A percentile compares a stretch with the other conserved stretches of the same genome.
Conservation (phyloP, 192 early-diverging fungal genomes). For the Backusella liffmaniae region DNA sequence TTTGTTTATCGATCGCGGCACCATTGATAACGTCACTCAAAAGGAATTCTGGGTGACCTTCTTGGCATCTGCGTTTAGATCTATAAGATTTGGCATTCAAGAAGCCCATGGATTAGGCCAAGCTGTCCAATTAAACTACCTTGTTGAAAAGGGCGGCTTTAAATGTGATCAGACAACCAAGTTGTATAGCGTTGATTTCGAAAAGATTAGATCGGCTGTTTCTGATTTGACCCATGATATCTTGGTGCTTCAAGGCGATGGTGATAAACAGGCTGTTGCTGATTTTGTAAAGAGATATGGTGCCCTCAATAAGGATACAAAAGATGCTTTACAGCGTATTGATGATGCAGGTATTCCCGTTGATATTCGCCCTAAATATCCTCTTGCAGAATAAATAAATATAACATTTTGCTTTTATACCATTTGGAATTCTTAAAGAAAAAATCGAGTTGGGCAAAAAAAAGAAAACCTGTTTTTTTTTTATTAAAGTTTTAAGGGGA, state of each 20-base stretch:
- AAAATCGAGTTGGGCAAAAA: not conserved
- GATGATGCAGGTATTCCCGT: slow-evolving; percentile 44
- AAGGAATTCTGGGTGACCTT: slow-evolving; percentile 71
- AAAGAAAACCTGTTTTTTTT: too few species aligned
- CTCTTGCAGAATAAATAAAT: slow-evolving; percentile 6
- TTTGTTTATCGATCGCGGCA: slow-evolving; percentile 57
- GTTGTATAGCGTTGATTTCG: slow-evolving; percentile 61
- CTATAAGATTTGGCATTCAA: slow-evolving; percentile 67
- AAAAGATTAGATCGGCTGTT: slow-evolving; percentile 55
- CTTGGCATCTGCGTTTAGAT: slow-evolving; percentile 69
- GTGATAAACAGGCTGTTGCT: slow-evolving; percentile 58
- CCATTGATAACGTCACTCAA: slow-evolving; percentile 55
- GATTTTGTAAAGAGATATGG: slow-evolving; percentile 60
- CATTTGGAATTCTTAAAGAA: not conserved
- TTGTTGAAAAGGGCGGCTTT: slow-evolving; percentile 68
- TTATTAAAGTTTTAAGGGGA: not conserved
- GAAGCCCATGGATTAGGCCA: slow-evolving; percentile 74
- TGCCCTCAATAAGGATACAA: slow-evolving; percentile 43
- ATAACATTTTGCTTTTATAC: not conserved
- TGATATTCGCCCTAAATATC: slow-evolving; percentile 35
- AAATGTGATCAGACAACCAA: slow-evolving; percentile 35
- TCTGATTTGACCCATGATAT: slow-evolving; percentile 60
- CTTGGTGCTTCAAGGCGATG: slow-evolving; percentile 70
- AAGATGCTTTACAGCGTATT: slow-evolving; percentile 52
- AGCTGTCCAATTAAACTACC: slow-evolving; percentile 67